Evolutionary conservation across 1,139 yeast species (phyloP), one percentile per base, ranked within the genome.

Genomic region (Taiozyma onychis): DNA sequence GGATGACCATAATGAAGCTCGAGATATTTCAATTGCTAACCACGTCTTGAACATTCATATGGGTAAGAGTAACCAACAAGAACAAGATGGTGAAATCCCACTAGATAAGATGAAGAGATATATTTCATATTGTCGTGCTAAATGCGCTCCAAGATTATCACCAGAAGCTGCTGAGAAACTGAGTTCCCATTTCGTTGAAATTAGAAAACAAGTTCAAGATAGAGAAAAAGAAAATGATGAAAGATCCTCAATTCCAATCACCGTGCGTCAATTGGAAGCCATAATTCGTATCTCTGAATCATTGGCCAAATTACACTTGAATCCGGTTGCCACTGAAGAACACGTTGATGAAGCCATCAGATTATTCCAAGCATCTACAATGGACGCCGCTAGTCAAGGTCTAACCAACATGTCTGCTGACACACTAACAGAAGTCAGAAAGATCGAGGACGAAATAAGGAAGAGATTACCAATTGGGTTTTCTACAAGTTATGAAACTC

Each of bases 271-370:
- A 72, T 76, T 95, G 57, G 99, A 95, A 70, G 99, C 99, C 44
- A 89, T 95, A 59, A 82, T 93, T 48, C 93, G 99, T 75, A 95
- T 93, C 50, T 83, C 98, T 1, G 99, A 95, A 70, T 82, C 97
- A 3, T 74, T 95, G 54, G 99, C 99, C 18, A 95, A 95, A 66
- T 69, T 95, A 55, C 83, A 85, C 51, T 74, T 95, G 50, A 78
- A 85, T 10, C 95, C 97, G 1, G 78, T 90, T 22, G 98, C 97
- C 3, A 80, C 83, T 4, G 95, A 83, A 59, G 85, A 81, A 55
- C 98, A 95, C 64, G 99, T 93, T 16, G 95, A 89, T 63, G 99
- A 95, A 68, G 98, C 98, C 0, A 88, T 95, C 55, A 75, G 99
- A 61, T 72, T 95, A 54, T 95, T 95, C 70, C 88, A 89, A 53